Evolutionary conservation across 768 basidiomycete species (phyloP), one percentile per base, ranked within the genome.

Genomic region (Rhodocollybia butyracea): DNA sequence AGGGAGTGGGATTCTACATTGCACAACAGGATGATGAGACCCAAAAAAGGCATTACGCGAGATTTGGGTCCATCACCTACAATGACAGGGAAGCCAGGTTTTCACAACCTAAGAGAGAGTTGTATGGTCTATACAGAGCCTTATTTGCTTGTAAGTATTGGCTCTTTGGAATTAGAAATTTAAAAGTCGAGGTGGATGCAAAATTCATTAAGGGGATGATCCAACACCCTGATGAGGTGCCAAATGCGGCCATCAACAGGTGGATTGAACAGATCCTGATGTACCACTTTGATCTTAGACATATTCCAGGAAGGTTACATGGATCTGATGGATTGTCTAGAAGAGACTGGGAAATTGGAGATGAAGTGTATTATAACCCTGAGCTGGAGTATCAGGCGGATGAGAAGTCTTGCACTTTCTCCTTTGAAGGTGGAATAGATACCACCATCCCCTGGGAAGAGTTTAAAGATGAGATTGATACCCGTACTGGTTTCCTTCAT

Each of bases 121-220:
- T n/a, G n/a, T n/a, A n/a, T n/a, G n/a, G n/a, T n/a, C n/a, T n/a
- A n/a, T n/a, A n/a, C n/a, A n/a, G n/a, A n/a, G n/a, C n/a, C n/a
- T n/a, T n/a, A n/a, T n/a, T n/a, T n/a, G n/a, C n/a, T n/a, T n/a
- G n/a, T n/a, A n/a, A n/a, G n/a, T n/a, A n/a, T n/a, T n/a, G n/a
- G n/a, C n/a, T n/a, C n/a, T n/a, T n/a, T n/a, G n/a, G n/a, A n/a
- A n/a, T n/a, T n/a, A n/a, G n/a, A n/a, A n/a, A n/a, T n/a, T n/a
- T n/a, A n/a, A n/a, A n/a, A n/a, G n/a, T n/a, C n/a, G n/a, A n/a
- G n/a, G n/a, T n/a, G n/a, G 72, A 78, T 59, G 74, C 71, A 0
- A 61, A 71, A 34, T 71, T 71, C 55, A 74, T 78, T 8, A 71
- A 71, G 51, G 72, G 70, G 19, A 77, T 76, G 74, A 45, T 78